phyloP scores from a whole-genome alignment of 2,329 filamentous ascomycete species.

The Xylariaceae sp. region DNA sequence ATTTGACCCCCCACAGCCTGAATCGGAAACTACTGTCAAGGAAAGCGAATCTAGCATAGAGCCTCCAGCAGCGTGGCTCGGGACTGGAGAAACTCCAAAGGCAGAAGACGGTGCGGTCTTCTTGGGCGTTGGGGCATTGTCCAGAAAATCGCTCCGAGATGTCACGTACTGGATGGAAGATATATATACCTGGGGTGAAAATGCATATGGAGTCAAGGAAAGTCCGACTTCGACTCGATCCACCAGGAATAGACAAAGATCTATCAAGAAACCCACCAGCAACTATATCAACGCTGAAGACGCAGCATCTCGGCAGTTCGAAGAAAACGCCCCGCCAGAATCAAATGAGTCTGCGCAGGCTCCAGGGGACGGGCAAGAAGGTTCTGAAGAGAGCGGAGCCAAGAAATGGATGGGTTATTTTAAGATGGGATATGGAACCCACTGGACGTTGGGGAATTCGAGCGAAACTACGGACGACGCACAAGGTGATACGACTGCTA shows the following conservation, averaged over 20 bases:
- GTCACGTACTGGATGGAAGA: constrained; percentile 86
- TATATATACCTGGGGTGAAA: constrained; percentile 77
- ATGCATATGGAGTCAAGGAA: constrained; percentile 80
- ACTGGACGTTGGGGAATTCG: constrained; percentile 52
- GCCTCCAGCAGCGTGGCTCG: constrained; percentile 63
- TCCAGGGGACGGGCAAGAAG: constrained; percentile 8
- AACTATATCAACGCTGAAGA: constrained; percentile 5
- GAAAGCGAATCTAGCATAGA: constrained; percentile 20
- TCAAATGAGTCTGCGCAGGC: constrained; percentile 9
- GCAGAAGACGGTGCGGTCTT: constrained; percentile 84
- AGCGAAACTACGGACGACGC: constrained; percentile 15
- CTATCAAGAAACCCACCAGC: constrained; percentile 10
- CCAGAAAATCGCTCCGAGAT: constrained; percentile 66
- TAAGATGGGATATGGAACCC: constrained; percentile 66
- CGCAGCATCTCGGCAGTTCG: constrained; percentile 4
- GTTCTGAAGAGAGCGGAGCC: constrained; percentile 39
- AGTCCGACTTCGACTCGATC: constrained; percentile 68
- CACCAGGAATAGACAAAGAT: constrained; percentile 39
- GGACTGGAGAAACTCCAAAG: constrained; percentile 63
- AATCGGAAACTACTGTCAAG: constrained; percentile 30
- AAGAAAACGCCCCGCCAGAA: neutral
- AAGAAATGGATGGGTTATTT: constrained; percentile 62
- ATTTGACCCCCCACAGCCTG: constrained; percentile 57
- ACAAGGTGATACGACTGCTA: neutral
- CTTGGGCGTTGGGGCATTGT: constrained; percentile 72